These are phyloP conservation scores for Saitozyma sp. DNA, from an alignment of 768 basidiomycete species.

Conservation along the genomic window DNA sequence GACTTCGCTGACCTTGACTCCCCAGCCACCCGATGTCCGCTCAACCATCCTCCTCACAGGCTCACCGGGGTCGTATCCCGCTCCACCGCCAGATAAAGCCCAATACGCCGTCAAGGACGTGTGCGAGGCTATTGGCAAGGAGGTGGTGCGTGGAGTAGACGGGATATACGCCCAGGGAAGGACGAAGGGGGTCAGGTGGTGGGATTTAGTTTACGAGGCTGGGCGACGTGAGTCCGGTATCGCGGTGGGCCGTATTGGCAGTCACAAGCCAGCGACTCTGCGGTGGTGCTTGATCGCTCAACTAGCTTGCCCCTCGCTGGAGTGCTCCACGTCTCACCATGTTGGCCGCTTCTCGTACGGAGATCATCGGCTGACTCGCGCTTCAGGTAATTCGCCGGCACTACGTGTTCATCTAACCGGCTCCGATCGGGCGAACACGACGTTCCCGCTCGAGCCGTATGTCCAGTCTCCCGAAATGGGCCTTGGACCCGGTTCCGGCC, in stretches of 20 bases:
- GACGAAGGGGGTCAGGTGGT: constrained; percentile 25
- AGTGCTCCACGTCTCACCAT: too few species aligned
- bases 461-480: constrained; percentile 31
- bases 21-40: constrained; percentile 13
- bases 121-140: constrained; percentile 20
- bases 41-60: constrained; percentile 40
- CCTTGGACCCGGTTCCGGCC: constrained; percentile 15
- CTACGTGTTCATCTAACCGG: constrained; percentile 28
- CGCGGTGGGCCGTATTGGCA: too few species aligned
- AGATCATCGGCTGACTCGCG: neutral
- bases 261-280: too few species aligned
- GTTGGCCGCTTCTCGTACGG: neutral
- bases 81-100: constrained; percentile 23
- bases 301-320: too few species aligned
- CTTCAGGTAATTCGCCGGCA: constrained; percentile 7
- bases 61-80: constrained; percentile 30
- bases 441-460: constrained; percentile 40
- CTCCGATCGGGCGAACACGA: constrained; percentile 22
- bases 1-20: neutral
- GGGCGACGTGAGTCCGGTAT: neutral
- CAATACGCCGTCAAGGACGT: constrained; percentile 16
- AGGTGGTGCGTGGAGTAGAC: constrained; percentile 31
- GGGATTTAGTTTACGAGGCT: constrained; percentile 30
- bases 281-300: too few species aligned
- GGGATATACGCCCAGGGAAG: constrained; percentile 25